Evolutionary conservation across 1,284 basidiomycete species (phyloP).

Genomic region (Tilletia indica): DNA sequence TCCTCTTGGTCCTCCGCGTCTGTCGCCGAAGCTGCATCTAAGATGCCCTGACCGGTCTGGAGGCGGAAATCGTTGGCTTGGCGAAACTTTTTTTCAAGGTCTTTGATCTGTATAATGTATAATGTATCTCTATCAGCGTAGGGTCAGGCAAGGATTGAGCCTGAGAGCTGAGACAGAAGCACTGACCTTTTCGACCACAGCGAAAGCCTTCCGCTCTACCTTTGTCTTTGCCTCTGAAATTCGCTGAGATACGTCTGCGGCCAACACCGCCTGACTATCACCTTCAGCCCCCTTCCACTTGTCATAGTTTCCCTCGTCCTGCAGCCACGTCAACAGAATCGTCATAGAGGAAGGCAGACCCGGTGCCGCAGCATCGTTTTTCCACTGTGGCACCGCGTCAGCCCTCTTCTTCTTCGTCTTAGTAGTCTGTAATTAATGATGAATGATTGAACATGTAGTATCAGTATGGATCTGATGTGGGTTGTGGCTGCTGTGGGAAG

Average conservation of each 20-base stretch:
- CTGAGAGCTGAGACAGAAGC: too few relatives aligned
- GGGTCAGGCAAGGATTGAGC: not conserved
- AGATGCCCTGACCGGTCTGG: not conserved
- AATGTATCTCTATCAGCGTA: too few relatives aligned
- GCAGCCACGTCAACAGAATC: not conserved
- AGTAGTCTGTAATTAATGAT: too few relatives aligned
- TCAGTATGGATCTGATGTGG: too few relatives aligned
- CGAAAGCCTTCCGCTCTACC: not conserved
- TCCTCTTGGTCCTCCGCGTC: not conserved
- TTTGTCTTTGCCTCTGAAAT: not conserved
- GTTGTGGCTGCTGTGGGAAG: too few relatives aligned
- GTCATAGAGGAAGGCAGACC: not conserved
- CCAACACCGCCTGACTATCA: not conserved
- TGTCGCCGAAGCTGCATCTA: not conserved
- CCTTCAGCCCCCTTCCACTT: not conserved
- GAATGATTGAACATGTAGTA: too few relatives aligned
- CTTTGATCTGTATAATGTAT: slow-evolving; percentile 17
- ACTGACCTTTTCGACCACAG: slow-evolving; percentile 5
- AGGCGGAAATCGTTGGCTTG: not conserved
- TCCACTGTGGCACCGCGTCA: slow-evolving; percentile 4
- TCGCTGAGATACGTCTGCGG: not conserved
- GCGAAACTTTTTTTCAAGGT: not conserved
- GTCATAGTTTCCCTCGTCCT: not conserved
- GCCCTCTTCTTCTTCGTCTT: not conserved
- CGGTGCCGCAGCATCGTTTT: not conserved